Conservation (phyloP, 2,329 filamentous ascomycete species). For the Aspergillus unguis region DNA sequence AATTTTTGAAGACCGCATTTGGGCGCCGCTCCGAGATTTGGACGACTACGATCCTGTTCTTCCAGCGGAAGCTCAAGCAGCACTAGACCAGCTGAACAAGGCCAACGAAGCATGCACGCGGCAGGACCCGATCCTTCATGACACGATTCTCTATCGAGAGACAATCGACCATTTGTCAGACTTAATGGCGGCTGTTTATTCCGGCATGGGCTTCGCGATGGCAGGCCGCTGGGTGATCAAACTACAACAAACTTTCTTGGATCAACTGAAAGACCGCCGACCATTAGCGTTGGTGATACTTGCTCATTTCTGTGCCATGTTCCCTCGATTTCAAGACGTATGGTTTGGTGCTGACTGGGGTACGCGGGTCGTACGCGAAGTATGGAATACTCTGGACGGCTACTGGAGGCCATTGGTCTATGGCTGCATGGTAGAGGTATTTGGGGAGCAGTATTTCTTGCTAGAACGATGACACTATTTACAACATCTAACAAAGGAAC, state of each 20-base stretch:
- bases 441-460: constrained; percentile 23
- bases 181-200: constrained; percentile 24
- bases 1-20: constrained; percentile 25
- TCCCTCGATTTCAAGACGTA: constrained; percentile 54
- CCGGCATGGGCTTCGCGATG: constrained; percentile 51
- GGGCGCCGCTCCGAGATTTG: constrained; percentile 28
- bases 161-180: constrained; percentile 29
- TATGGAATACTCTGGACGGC: constrained; percentile 39
- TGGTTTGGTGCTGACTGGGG: constrained; percentile 70
- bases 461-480: not conserved
- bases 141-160: constrained; percentile 21
- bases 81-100: constrained; percentile 24
- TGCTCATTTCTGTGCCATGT: constrained; percentile 60
- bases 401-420: constrained; percentile 30
- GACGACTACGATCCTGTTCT: constrained; percentile 21
- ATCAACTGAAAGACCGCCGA: constrained; percentile 36
- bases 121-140: constrained; percentile 21
- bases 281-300: constrained; percentile 54
- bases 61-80: constrained; percentile 19
- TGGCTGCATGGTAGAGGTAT: constrained; percentile 31
- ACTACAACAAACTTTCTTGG: constrained; percentile 32
- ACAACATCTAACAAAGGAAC: not conserved
- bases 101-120: constrained; percentile 25
- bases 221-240: constrained; percentile 39
- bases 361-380: constrained; percentile 62